These are phyloP conservation scores for Saccharomycopsis synnaedendra DNA, from an alignment of 805 yeast species.

Conservation along the genomic window DNA sequence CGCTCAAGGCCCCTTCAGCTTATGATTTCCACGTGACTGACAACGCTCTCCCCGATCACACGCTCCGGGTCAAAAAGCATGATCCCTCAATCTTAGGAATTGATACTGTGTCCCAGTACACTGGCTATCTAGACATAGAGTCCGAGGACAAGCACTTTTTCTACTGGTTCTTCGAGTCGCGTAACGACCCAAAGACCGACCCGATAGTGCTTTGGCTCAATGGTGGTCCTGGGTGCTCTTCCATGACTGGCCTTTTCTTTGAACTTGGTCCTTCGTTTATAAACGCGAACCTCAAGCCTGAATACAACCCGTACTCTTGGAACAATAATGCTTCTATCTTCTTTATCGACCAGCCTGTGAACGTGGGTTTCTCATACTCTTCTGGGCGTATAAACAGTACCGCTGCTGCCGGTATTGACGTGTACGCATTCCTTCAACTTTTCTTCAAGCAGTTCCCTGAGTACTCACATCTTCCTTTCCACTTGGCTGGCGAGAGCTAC, in stretches of 20 bases:
- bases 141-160: constrained; percentile 87
- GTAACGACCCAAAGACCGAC: constrained; percentile 77
- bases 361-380: constrained; percentile 80
- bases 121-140: constrained; percentile 77
- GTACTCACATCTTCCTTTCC: constrained; percentile 40
- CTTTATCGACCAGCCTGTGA: constrained; percentile 89
- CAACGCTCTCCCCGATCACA: constrained; percentile 25
- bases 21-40: no score
- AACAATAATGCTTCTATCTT: constrained; percentile 82
- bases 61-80: constrained; percentile 48
- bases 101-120: constrained; percentile 70
- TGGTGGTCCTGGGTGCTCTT: constrained; percentile 96
- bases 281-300: constrained; percentile 52
- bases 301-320: constrained; percentile 80
- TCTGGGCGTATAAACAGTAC: constrained; percentile 47
- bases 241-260: constrained; percentile 79
- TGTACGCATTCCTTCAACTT: constrained; percentile 69
- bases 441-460: constrained; percentile 81
- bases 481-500: constrained; percentile 76
- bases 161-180: constrained; percentile 88
- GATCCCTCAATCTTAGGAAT: constrained; percentile 62
- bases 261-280: constrained; percentile 86
- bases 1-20: no score
- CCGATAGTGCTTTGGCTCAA: constrained; percentile 84
- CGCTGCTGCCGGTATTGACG: constrained; percentile 73